A percentile compares a stretch with the other conserved stretches of the same genome.
phyloP scores from a whole-genome alignment of 768 basidiomycete species.

The Strobilomyces echinocephalus region DNA sequence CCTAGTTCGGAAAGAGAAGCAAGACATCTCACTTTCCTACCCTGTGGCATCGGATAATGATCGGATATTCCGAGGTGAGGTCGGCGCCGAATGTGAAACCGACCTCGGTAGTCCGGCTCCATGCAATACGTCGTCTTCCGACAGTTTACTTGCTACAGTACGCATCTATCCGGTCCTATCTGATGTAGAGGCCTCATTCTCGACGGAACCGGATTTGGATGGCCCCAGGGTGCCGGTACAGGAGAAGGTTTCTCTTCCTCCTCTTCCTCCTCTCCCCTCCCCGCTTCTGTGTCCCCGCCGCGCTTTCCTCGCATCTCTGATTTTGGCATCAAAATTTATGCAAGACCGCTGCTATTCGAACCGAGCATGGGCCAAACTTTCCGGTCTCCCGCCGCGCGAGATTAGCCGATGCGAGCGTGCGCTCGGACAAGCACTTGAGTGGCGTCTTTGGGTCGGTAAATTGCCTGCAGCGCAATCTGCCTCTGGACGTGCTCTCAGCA shows the following conservation, averaged over 20 bases:
- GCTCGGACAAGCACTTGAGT: conserved; percentile 79
- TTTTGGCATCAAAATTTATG: conserved; percentile 87
- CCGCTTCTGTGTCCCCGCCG: conserved; percentile 85
- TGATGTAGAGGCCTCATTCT: conserved; percentile 15
- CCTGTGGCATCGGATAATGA: conserved; percentile 40
- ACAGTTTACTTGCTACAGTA: conserved; percentile 41
- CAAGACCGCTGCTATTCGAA: conserved; percentile 94
- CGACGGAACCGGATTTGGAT: conserved; percentile 12
- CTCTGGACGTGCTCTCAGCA: conserved; percentile 37
- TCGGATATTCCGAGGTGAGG: conserved; percentile 41
- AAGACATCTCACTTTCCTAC: conserved; percentile 37
- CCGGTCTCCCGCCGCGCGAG: conserved; percentile 81
- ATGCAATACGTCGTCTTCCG: conserved; percentile 7
- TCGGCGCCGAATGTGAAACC: conserved; percentile 39
- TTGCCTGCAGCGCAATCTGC: conserved; percentile 35
- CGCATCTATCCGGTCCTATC: conserved; percentile 33
- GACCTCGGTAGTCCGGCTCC: conserved; percentile 23
- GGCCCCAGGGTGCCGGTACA: conserved; percentile 5
- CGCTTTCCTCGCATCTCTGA: conserved; percentile 82
- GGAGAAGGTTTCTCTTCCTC: conserved; percentile 21
- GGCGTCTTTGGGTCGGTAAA: conserved; percentile 93
- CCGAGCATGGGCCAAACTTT: conserved; percentile 89
- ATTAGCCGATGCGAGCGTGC: conserved; percentile 87
- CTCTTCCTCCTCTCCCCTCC: conserved; percentile 54
- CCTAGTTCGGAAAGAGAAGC: conserved; percentile 48